A percentile compares a stretch with the other conserved stretches of the same genome.
Conservation (phyloP, 192 early-diverging fungal genomes). For the Powellomyces hirtus region DNA sequence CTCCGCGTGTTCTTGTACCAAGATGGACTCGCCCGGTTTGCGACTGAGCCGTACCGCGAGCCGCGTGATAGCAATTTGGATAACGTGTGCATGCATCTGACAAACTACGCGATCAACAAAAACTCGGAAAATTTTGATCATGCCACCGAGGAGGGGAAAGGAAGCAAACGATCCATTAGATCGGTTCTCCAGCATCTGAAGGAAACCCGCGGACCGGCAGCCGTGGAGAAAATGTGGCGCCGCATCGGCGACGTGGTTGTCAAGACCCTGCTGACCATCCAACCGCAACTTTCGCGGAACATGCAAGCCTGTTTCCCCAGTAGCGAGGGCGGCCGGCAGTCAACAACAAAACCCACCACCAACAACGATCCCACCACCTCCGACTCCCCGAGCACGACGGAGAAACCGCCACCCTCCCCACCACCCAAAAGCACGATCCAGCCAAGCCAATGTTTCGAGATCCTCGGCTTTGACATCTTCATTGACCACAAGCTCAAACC, state of each 20-base stretch:
- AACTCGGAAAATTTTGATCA: constrained; percentile 43
- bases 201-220: constrained; percentile 1
- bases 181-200: constrained; percentile 36
- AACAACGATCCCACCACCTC: neutral
- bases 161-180: constrained; percentile 44
- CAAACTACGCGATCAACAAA: constrained; percentile 67
- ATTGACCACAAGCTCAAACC: constrained; percentile 58
- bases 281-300: constrained; percentile 46
- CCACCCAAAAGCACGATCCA: neutral
- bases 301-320: constrained; percentile 48
- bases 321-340: neutral
- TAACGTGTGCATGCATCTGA: constrained; percentile 60
- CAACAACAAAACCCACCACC: no score
- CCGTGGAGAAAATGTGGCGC: constrained; percentile 39
- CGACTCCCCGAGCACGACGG: neutral
- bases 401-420: neutral
- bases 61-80: constrained; percentile 41
- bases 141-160: constrained; percentile 28
- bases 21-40: constrained; percentile 60
- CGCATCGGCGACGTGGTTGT: constrained; percentile 48
- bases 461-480: constrained; percentile 63
- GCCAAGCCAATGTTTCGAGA: constrained; percentile 53
- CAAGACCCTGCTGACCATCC: constrained; percentile 54
- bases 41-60: constrained; percentile 49
- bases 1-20: constrained; percentile 55